A percentile compares a stretch with the other conserved stretches of the same genome.
Conservation (phyloP, 2,329 filamentous ascomycete genomes). For the Aotearoamyces nothofagi region DNA sequence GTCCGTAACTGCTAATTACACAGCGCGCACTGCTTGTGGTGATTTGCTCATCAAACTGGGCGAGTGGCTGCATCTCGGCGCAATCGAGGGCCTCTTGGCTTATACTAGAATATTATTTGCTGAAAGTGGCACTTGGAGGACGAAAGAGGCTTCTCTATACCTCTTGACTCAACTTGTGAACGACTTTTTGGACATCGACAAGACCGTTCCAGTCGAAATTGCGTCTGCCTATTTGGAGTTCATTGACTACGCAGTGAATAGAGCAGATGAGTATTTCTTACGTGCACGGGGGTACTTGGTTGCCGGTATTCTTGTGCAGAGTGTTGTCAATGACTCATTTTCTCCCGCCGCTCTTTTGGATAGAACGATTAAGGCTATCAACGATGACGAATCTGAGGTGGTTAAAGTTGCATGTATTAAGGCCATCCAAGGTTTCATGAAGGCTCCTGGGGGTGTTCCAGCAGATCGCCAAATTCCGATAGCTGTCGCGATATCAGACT, state of each 20-base stretch:
- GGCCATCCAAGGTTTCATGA: slow-evolving; percentile 56
- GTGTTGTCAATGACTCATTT: slow-evolving; percentile 40
- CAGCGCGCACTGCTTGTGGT: slow-evolving; percentile 79
- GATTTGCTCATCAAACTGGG: slow-evolving; percentile 86
- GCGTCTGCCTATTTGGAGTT: slow-evolving; percentile 66
- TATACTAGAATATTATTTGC: slow-evolving; percentile 65
- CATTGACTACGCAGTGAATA: slow-evolving; percentile 61
- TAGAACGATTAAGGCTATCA: slow-evolving; percentile 60
- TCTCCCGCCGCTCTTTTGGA: slow-evolving; percentile 50
- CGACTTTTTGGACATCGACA: slow-evolving; percentile 68
- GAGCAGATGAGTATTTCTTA: slow-evolving; percentile 57
- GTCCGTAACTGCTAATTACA: slow-evolving; percentile 90
- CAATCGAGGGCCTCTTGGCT: slow-evolving; percentile 63
- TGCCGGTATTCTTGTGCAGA: slow-evolving; percentile 63
- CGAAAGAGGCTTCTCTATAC: slow-evolving; percentile 69
- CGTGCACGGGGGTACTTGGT: slow-evolving; percentile 78
- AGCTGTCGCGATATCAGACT: slow-evolving; percentile 48
- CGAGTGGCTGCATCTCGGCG: slow-evolving; percentile 68
- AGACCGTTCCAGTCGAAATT: slow-evolving; percentile 52
- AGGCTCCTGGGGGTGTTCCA: slow-evolving; percentile 30
- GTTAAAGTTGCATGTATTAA: slow-evolving; percentile 89
- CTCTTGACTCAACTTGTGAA: slow-evolving; percentile 71
- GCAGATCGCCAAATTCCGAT: slow-evolving; percentile 43
- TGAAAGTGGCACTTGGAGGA: slow-evolving; percentile 35
- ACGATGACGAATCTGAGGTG: slow-evolving; percentile 64